Evolutionary conservation across 768 basidiomycete genomes (phyloP).

Genomic region (Artomyces pyxidatus): DNA sequence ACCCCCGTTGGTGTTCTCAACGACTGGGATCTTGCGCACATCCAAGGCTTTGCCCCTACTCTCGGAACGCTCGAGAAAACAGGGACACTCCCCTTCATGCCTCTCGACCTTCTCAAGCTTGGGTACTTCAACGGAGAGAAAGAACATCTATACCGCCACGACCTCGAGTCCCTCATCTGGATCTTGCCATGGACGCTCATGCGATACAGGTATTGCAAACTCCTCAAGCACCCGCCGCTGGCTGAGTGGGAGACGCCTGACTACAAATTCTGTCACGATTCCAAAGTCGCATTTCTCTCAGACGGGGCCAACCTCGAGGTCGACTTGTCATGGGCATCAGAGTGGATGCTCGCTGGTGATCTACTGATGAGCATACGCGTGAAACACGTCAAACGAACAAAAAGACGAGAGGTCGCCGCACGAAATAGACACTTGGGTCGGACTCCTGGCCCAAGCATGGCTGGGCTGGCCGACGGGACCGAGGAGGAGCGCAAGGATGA

Average conservation of each 20-base stretch:
- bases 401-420: no score
- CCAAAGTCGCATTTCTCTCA: not conserved
- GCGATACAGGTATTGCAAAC: not conserved
- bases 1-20: not conserved
- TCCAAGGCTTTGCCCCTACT: not conserved
- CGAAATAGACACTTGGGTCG: no score
- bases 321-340: no score
- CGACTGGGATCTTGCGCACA: conserved; percentile 1
- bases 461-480: no score
- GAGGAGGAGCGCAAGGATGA: no score
- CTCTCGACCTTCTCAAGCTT: not conserved
- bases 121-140: not conserved
- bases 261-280: not conserved
- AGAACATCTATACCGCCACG: not conserved
- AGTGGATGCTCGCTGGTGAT: no score
- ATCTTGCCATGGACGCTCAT: not conserved
- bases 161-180: conserved; percentile 2
- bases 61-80: not conserved
- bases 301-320: no score
- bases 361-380: no score
- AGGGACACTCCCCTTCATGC: not conserved
- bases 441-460: no score
- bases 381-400: no score
- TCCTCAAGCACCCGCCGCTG: not conserved
- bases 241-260: not conserved